Conservation (phyloP, 768 basidiomycete species). For the Chalciporus piperatus region DNA sequence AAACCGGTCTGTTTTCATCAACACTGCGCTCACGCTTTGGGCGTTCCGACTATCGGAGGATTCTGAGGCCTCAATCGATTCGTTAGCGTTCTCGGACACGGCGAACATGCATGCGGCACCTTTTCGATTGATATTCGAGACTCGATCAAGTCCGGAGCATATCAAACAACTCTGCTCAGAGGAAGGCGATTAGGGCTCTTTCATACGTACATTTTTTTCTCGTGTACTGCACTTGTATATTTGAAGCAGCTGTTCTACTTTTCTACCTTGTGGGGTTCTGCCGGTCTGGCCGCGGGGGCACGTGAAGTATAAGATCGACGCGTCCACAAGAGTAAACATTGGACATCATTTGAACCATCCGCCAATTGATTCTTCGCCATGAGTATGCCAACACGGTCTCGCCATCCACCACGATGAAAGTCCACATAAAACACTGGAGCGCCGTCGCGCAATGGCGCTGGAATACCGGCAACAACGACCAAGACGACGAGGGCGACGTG, state of each 20-base stretch:
- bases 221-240: too few relatives aligned
- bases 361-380: background rate
- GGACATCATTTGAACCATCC: background rate
- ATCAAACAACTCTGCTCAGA: background rate
- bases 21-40: constrained; percentile 58
- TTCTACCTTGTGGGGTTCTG: too few relatives aligned
- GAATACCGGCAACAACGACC: constrained; percentile 49
- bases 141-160: background rate
- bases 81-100: background rate
- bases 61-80: constrained; percentile 35
- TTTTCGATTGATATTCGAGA: background rate
- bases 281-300: too few relatives aligned
- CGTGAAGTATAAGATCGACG: background rate
- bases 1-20: constrained; percentile 51
- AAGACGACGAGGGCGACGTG: constrained; percentile 55
- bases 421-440: constrained; percentile 81
- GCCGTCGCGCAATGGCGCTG: constrained; percentile 89
- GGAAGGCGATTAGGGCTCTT: background rate
- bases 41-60: constrained; percentile 52
- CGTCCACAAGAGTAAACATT: constrained; percentile 9
- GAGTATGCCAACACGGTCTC: background rate
- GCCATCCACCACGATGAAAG: constrained; percentile 56
- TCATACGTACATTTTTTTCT: background rate
- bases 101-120: background rate
- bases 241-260: too few relatives aligned